Conservation (phyloP, 495 filamentous ascomycete genomes). For the Talaromyces borbonicus region DNA sequence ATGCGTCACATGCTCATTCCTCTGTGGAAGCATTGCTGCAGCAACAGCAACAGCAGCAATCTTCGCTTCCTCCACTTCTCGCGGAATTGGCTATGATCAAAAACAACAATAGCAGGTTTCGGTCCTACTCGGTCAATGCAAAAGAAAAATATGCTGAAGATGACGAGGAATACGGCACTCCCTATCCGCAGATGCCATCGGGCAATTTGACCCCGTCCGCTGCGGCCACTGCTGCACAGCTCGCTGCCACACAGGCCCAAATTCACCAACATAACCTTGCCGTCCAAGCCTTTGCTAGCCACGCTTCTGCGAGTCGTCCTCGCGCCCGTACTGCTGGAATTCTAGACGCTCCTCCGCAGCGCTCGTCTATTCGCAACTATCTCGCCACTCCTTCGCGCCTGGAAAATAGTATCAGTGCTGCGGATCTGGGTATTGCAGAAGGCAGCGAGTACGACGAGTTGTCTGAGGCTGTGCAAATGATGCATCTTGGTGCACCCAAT, state of each 20-base stretch:
- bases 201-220: constrained; percentile 64
- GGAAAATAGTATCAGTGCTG: constrained; percentile 71
- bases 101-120: constrained; percentile 76
- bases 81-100: constrained; percentile 69
- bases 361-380: constrained; percentile 65
- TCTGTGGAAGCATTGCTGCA: constrained; percentile 36
- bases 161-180: constrained; percentile 65
- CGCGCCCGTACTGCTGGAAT: constrained; percentile 86
- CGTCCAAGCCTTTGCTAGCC: constrained; percentile 80
- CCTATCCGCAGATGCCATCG: constrained; percentile 50
- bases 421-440: constrained; percentile 65
- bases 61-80: constrained; percentile 58
- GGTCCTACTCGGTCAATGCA: constrained; percentile 96
- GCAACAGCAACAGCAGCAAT: constrained; percentile 47
- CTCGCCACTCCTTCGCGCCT: constrained; percentile 68
- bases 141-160: constrained; percentile 95
- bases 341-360: constrained; percentile 69
- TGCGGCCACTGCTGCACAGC: constrained; percentile 54
- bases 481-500: constrained; percentile 60
- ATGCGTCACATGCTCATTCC: constrained; percentile 56
- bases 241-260: constrained; percentile 78
- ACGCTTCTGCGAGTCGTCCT: constrained; percentile 71
- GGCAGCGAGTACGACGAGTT: constrained; percentile 64
- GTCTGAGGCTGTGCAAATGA: constrained; percentile 64
- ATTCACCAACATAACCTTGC: constrained; percentile 90